Base-by-base conservation (phyloP, 2,329 filamentous ascomycete genomes). In the Talaromyces islandicus region DNA sequence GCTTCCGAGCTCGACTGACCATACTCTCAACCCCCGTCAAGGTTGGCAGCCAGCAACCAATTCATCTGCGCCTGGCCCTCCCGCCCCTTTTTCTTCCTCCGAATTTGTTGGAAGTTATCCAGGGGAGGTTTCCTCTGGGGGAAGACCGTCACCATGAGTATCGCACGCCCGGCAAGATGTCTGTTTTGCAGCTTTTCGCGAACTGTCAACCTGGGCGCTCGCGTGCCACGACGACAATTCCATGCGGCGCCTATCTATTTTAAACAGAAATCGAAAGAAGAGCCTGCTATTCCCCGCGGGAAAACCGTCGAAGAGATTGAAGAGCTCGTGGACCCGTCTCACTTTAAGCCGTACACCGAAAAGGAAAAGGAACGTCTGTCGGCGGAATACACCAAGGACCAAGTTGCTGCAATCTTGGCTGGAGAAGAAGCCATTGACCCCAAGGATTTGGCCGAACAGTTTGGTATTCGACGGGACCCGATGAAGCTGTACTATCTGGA, bases 391-490 rank as follows among this genome's bases (percentile, higher is more conserved):
- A 90, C 91, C 0, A 82, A 87, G 17, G 85, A 88, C 72, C 93
- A 97, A 78, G 81, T 95, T 67, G 86, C 85, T 59, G 91, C 92
- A 60, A 86, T 97, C 71, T 82, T 89, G 76, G 89, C 89, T 54
- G 92, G 88, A 68, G 92, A 97, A 76, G 78, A 83, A 63, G 85
- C 89, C 65, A 87, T 97, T 72, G 83, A 89, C 70, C 79, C 88
- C 10, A 80, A 86, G 65, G 91, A 97, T 74, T 72, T 97, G 71
- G 81, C 88, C 48, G 80, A 85, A 35, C 89, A 94, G 76, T 90
- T 88, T 65, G 82, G 85, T 50, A 75, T 90, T 67, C 87, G 91
- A 63, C 82, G 79, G 58, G 92, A 96, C 71, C 83, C 86, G 9
- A 89, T 90, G 80, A 80, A 81, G 57, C 78, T 92, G 55, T 80